Percentiles rank a stretch among this genome's conserved stretches.
These are phyloP conservation scores for Rutstroemia sp. DNA, from an alignment of 2,329 filamentous ascomycete genomes.

Conservation along the genomic window DNA sequence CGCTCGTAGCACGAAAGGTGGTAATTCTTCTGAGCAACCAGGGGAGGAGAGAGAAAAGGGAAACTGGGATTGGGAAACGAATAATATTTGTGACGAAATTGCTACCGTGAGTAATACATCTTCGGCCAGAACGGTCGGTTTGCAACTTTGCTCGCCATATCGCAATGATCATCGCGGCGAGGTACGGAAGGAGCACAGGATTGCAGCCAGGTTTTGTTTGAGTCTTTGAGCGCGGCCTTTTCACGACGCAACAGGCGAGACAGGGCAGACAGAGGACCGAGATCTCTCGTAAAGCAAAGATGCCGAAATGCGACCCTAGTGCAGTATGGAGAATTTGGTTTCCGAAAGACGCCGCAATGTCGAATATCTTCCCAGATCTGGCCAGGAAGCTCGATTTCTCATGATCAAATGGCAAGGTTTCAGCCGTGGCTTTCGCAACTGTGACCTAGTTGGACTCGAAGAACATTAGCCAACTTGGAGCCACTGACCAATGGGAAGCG, in stretches of 20 bases:
- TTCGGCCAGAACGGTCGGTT: background rate
- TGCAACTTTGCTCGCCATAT: background rate
- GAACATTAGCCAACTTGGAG: background rate
- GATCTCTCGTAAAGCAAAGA: conserved; percentile 1
- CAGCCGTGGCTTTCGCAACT: background rate
- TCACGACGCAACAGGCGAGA: background rate
- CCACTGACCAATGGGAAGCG: background rate
- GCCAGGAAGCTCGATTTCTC: background rate
- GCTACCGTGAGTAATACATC: background rate
- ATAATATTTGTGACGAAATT: background rate
- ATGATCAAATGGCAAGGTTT: background rate
- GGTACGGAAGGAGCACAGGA: background rate
- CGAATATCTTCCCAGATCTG: background rate
- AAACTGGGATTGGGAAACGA: too few relatives aligned
- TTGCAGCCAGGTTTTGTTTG: background rate
- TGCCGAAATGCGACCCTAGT: conserved; percentile 3
- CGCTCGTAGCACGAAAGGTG: too few relatives aligned
- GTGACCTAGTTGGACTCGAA: background rate
- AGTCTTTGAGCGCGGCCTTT: background rate
- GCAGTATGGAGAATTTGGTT: conserved; percentile 4
- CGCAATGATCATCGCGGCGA: background rate
- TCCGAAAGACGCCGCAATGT: background rate
- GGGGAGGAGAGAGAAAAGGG: too few relatives aligned
- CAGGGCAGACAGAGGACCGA: conserved; percentile 1
- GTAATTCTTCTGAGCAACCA: too few relatives aligned